phyloP scores from a whole-genome alignment of 306 rosid species.

The Trifolium subterraneum region DNA sequence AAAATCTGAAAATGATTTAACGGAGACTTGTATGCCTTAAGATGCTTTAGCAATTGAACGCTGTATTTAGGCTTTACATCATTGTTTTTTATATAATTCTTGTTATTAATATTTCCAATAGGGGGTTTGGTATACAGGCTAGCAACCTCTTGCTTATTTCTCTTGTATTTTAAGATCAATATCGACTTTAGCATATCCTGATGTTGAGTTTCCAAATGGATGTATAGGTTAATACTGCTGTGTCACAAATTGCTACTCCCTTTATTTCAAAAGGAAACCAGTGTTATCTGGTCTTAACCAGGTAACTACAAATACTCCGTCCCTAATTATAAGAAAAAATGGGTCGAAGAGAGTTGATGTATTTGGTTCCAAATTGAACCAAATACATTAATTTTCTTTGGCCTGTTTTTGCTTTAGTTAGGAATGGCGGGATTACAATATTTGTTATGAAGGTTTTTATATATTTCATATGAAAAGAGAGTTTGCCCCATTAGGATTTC shows the following conservation, averaged over 20 bases:
- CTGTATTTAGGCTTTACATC: slow-evolving; percentile 6
- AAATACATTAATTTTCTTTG: no score
- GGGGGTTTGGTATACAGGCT: slow-evolving; percentile 10
- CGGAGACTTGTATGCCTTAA: slow-evolving; percentile 4
- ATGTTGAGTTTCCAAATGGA: slow-evolving; percentile 41
- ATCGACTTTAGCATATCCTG: slow-evolving; percentile 17
- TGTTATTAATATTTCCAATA: background rate
- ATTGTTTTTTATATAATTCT: background rate
- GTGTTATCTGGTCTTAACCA: slow-evolving; percentile 80
- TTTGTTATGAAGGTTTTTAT: background rate
- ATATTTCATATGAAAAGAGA: background rate
- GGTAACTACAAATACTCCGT: slow-evolving; percentile 52
- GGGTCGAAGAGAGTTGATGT: no score
- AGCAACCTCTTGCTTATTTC: slow-evolving; percentile 23
- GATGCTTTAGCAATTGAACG: slow-evolving; percentile 28
- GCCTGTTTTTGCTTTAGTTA: no score
- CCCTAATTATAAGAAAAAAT: no score
- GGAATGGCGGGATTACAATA: background rate
- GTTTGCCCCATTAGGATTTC: slow-evolving; percentile 22
- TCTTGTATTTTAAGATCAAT: slow-evolving; percentile 8
- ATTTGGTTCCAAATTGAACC: no score
- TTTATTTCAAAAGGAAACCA: slow-evolving; percentile 73
- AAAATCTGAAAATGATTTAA: slow-evolving; percentile 37
- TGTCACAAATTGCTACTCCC: slow-evolving; percentile 67
- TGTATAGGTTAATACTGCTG: slow-evolving; percentile 71